Percentiles rank a stretch among this genome's conserved stretches.
phyloP scores from a whole-genome alignment of 345 rosid species.

The Citrus inodora region DNA sequence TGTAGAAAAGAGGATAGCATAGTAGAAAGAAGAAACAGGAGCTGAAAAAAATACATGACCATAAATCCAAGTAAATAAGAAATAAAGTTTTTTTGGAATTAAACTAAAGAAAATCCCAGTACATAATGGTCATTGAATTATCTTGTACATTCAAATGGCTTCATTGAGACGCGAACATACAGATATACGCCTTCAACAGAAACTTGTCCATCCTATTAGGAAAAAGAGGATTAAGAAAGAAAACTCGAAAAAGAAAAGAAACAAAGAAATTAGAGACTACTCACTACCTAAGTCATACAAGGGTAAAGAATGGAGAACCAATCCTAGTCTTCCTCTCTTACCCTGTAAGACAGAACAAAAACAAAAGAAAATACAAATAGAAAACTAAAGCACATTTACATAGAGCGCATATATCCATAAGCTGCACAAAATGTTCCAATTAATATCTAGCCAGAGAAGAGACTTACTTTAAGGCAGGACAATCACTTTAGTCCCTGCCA shows the following conservation, averaged over 20 bases:
- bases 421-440: slow-evolving; percentile 17
- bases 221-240: not conserved
- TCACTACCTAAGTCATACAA: slow-evolving; percentile 14
- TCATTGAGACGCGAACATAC: slow-evolving; percentile 6
- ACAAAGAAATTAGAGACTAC: slow-evolving; percentile 7
- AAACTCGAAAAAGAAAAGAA: not conserved
- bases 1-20: not conserved
- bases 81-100: not conserved
- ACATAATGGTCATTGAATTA: slow-evolving; percentile 13
- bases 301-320: slow-evolving; percentile 5
- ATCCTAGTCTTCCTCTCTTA: not conserved
- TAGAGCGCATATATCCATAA: slow-evolving; percentile 3
- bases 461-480: slow-evolving; percentile 24
- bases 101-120: slow-evolving; percentile 4
- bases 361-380: not conserved
- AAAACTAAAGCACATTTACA: slow-evolving; percentile 11
- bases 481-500: slow-evolving; percentile 12
- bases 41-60: not conserved
- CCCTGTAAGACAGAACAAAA: slow-evolving; percentile 12
- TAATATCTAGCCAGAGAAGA: slow-evolving; percentile 25
- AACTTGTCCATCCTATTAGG: not conserved
- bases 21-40: not conserved
- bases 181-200: slow-evolving; percentile 9
- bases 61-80: not conserved
- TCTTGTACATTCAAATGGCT: slow-evolving; percentile 12